These are phyloP conservation scores for Sporothrix pallida DNA, from an alignment of 2,329 filamentous ascomycete species.

Conservation along the genomic window DNA sequence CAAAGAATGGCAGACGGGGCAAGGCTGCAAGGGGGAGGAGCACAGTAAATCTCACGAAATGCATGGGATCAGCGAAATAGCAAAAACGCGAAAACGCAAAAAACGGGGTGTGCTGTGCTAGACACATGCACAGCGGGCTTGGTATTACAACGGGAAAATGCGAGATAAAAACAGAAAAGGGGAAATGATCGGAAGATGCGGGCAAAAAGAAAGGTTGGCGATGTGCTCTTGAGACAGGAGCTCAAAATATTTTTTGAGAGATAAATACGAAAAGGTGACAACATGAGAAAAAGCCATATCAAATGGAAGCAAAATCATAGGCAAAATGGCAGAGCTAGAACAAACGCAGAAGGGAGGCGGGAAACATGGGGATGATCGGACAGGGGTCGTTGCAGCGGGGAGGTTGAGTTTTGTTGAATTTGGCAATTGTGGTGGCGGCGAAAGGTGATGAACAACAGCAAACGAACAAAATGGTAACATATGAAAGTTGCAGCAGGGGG, in stretches of 20 bases:
- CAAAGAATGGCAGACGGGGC: conserved; percentile 8
- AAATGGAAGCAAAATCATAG: background rate
- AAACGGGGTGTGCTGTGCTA: background rate
- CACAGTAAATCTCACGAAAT: conserved; percentile 13
- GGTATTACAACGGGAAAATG: conserved; percentile 4
- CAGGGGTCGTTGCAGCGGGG: conserved; percentile 4
- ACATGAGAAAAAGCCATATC: background rate
- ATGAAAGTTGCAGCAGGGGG: background rate
- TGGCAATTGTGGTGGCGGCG: conserved; percentile 23
- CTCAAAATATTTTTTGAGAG: background rate
- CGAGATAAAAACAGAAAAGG: background rate
- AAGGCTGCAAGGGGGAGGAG: conserved; percentile 29
- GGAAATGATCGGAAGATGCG: conserved; percentile 1
- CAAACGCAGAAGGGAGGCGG: conserved; percentile 23
- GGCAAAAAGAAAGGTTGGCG: background rate
- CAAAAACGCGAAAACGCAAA: background rate
- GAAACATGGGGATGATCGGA: conserved; percentile 21
- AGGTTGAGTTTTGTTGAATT: conserved; percentile 10
- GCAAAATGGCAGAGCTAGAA: conserved; percentile 3
- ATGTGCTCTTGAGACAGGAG: background rate
- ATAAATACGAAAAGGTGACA: background rate
- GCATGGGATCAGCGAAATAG: conserved; percentile 20
- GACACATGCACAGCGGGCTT: background rate
- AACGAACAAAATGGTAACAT: conserved; percentile 6
- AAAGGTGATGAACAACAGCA: background rate